Conservation (phyloP, 495 filamentous ascomycete species). For the Parmelia sp. region DNA sequence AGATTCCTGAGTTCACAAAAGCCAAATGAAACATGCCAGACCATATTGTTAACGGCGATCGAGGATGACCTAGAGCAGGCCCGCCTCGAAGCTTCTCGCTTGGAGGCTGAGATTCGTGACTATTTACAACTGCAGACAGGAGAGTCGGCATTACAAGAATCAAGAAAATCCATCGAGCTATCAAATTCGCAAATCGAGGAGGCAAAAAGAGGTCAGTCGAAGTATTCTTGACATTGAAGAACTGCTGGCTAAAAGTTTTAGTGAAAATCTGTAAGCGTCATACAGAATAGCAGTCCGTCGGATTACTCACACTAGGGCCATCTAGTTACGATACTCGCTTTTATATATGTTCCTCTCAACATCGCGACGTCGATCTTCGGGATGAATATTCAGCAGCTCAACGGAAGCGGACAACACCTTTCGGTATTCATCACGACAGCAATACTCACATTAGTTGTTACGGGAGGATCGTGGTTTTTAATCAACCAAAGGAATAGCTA, state of each 20-base stretch:
- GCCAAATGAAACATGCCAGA: too few relatives aligned
- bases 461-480: neutral
- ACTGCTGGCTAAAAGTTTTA: too few relatives aligned
- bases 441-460: neutral
- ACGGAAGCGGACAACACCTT: neutral
- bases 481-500: neutral
- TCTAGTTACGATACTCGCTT: conserved; percentile 18
- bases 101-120: conserved; percentile 10
- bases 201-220: neutral
- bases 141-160: neutral
- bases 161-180: conserved; percentile 8
- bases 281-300: too few relatives aligned
- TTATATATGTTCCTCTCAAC: conserved; percentile 19
- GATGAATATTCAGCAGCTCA: conserved; percentile 19
- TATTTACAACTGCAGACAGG: neutral
- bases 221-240: too few relatives aligned
- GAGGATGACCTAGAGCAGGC: too few relatives aligned
- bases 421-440: conserved; percentile 13
- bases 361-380: conserved; percentile 17
- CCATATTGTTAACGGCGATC: too few relatives aligned
- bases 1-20: too few relatives aligned
- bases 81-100: too few relatives aligned
- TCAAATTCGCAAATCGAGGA: neutral
- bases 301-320: too few relatives aligned
- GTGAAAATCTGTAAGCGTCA: too few relatives aligned